Conservation (phyloP, 495 filamentous ascomycete genomes). For the Xylaria palmicola region DNA sequence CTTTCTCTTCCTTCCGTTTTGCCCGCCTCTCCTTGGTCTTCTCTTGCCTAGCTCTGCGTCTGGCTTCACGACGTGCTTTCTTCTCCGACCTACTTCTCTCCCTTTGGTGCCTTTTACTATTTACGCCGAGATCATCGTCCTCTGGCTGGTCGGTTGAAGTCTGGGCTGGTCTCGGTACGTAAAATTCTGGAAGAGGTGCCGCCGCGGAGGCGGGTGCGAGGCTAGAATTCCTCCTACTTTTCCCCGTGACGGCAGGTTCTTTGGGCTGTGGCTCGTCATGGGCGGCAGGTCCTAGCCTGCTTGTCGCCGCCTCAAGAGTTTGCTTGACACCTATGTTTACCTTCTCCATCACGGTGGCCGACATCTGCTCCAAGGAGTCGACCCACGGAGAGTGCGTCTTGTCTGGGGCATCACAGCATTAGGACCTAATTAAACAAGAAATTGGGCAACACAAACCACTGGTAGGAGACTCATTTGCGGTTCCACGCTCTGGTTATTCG, state of each 20-base stretch:
- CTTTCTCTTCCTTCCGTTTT: conserved; percentile 11
- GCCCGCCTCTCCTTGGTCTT: conserved; percentile 20
- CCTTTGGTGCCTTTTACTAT: conserved; percentile 14
- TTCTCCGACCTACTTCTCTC: conserved; percentile 22
- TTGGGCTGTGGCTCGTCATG: not conserved
- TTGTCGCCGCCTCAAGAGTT: not conserved
- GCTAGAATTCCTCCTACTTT: not conserved
- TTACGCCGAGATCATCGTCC: conserved; percentile 1
- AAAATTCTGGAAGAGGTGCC: not conserved
- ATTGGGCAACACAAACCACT: not conserved
- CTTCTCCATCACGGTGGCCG: conserved; percentile 1
- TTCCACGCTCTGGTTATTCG: not conserved
- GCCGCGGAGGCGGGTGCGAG: not conserved
- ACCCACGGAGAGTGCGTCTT: conserved; percentile 14
- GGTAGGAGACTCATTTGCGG: not conserved
- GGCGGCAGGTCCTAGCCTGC: not conserved
- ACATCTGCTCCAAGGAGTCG: conserved; percentile 8
- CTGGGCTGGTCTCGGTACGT: conserved; percentile 3
- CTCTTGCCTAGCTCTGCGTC: conserved; percentile 23
- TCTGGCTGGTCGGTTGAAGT: conserved; percentile 5
- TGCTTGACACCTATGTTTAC: conserved; percentile 10
- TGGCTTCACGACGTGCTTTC: conserved; percentile 18
- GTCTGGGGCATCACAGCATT: not conserved
- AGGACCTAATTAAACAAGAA: not conserved
- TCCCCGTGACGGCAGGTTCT: not conserved